Base-by-base conservation (phyloP, 108 stramenopile genomes). In the Schizochytrium sp. region DNA sequence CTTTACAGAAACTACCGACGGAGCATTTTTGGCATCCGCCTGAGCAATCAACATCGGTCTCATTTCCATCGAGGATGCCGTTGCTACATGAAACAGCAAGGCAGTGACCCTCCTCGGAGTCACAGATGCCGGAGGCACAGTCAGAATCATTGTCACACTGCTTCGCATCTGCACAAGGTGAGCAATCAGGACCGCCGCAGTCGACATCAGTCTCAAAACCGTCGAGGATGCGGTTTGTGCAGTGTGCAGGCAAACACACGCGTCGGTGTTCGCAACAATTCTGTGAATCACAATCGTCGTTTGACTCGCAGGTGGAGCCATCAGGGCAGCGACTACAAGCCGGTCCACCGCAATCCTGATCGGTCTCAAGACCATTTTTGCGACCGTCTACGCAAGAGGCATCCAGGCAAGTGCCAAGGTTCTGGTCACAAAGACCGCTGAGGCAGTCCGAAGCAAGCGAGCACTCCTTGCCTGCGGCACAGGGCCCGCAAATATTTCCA, bases 31-130 rank as follows among this genome's bases (percentile, higher is more conserved):
- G 76, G 76, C 76, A 55, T 17, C 76, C 76, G 42, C 89, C 89
- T 4, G 56, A 69, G 89, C 89, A 89, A 44, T 89, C 72, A 13
- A 61, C 61, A 47, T 89, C 89, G 69, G 89, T 89, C 72, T 89
- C 89, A 44, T 72, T 61, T n/a, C 89, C 89, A 57, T 89, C 89
- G 49, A 72, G 72, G 2, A 89, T 40, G n/a, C 89, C 89, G 89
- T 89, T 89, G 4, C n/a, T 41, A 72, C 89, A 89, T 5, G 76
- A 47, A 53, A 28, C 76, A 53, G 47, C 17, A 10, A 83, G 53
- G 28, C 76, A 83, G 28, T 55, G 17, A 10, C 50, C 76, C 45
- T 83, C 56, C 46, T 90, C 40, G 13, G 7, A 19, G 13, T 89
- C 60, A 57, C 89, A 89, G 7, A 89, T 10, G 69, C 72, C 89